Base-by-base conservation (phyloP, 768 basidiomycete genomes). In the Lactarius psammicola region DNA sequence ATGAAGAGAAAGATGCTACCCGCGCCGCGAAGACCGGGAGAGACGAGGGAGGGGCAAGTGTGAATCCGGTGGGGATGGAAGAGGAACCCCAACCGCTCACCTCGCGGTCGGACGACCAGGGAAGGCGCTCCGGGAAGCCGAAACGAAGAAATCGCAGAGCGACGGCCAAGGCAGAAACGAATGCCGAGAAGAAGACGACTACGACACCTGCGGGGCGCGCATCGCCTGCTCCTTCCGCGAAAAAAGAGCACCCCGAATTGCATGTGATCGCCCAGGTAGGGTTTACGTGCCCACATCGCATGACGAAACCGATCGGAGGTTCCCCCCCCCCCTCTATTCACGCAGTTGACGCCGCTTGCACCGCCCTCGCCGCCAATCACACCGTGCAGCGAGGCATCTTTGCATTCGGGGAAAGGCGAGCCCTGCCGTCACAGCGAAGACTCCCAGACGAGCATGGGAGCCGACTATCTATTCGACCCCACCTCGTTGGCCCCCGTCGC, bases 401-500 rank as follows among this genome's bases (percentile, higher is more conserved):
- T 18, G 2, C 23, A 36, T 5, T 51, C 38, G 26, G 42, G 44
- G 7, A 23, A 44, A 18, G 11, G 56, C 30, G 49, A 51, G 26
- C 26, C 5, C 13, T 51, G 49, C 49, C 23, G 49, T 51, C 40
- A 31, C 36, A 23, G n/a, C 28, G 65, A 66, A 30, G 60, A 51
- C 46, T 40, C 2, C n/a, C 65, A 42, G 38, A 66, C 65, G 23
- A 13, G 60, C 60, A 44, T 51, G 38, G 36, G 46, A 42, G 38
- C 60, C 28, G 31, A 49, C 11, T 57, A 66, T 42, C 49, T 62
- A 8, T 66, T 66, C 38, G 56, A 66, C 4, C 49, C 46, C 10
- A n/a, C 11, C 44, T n/a, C 42, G 10, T 46, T 11, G 44, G 20
- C 9, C n/a, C 15, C 51, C 15, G 31, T 9, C 20, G 9, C 34